Base-by-base conservation (phyloP, 2,329 filamentous ascomycete genomes). In the Monosporascus sp. region DNA sequence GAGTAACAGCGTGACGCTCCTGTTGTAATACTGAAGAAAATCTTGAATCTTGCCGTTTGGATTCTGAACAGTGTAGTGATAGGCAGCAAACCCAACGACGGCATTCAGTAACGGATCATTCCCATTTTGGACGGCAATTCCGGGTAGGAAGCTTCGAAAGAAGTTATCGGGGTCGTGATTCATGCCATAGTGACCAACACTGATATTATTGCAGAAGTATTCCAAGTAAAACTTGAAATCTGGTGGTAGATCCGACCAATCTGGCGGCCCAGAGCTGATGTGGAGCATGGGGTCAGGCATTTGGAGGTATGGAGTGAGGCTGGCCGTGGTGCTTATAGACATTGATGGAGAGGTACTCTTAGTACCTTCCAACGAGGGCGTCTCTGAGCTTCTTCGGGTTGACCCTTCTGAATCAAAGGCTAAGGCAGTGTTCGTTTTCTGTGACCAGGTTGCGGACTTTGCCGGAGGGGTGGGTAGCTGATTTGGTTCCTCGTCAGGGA, bases 21-120 rank as follows among this genome's bases (percentile, higher is more conserved):
- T 87, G 69, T 96, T 92, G 74, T 97, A 97, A 65, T 95, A 96
- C 53, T 85, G 82, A 27, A 97, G 76, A 62, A 97, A 97, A 50
- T 88, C 85, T 55, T 88, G 81, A 25, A 97, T 84, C 58, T 85
- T 85, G 22, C 88, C 89, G 48, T 85, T 75, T 1, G 86, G 82
- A 48, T 86, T 83, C 39, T 80, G 78, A 48, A 97, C 69, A 2
- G 88, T 88, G 59, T 87, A 81, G 60, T 96, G 90, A 64, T 97
- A 97, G 0, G 92, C 89, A 11, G 93, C 81, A 67, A 97, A 97
- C 0, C 88, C 90, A 9, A 92, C 88, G 5, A 97, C 74, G 1
- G 92, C 91, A 67, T 96, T 91, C 5, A 97, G 78, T 11, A 97
- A 75, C 6, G 92, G 84, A 56, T 96, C 88, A 65, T 91, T 86